Base-by-base conservation (phyloP, 345 rosid species). In the Viola odorata region DNA sequence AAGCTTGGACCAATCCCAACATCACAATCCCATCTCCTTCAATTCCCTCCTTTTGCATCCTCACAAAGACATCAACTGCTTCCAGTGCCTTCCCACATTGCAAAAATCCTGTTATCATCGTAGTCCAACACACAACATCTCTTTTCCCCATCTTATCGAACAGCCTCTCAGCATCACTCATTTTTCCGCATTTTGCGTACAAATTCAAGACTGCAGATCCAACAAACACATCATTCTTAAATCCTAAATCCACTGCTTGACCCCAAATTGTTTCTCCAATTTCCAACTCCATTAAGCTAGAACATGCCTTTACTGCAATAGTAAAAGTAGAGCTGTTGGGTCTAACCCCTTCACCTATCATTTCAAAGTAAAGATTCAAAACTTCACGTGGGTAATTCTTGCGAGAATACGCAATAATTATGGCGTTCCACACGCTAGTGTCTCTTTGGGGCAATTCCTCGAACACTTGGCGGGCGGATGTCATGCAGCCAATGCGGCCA, bases 321-420 rank as follows among this genome's bases (percentile, higher is more conserved):
- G 97, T 85, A 58, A 85, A 85, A 41, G 78, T 87, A 2, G 95
- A 82, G 83, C 91, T 90, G 69, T 87, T 91, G 14, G 95, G 90
- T 64, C 51, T 77, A 49, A 70, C 61, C 45, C 76, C 75, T 65
- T 81, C 90, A 39, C 39, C 0, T 23, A 80, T 50, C 90, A 90
- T 90, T 69, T 69, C 68, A 57, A 66, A 70, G 68, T 82, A 85
- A 40, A 85, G 73, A 8, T 69, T 38, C 42, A 90, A 23, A 64
- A 85, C 88, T 67, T 78, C 82, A 6, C 37, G 13, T 16, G 86
- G 77, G 23, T 12, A 58, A 55, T 52, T 63, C 10, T 68, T 68
- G 48, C 82, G 83, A 57, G 91, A 84, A 77, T 77, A 82, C 4
- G 78, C 84, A 16, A 78, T 41, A 50, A 82, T 64, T 78, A 90